These are phyloP conservation scores for Russula foetens DNA, from an alignment of 768 basidiomycete genomes.

Conservation along the genomic window DNA sequence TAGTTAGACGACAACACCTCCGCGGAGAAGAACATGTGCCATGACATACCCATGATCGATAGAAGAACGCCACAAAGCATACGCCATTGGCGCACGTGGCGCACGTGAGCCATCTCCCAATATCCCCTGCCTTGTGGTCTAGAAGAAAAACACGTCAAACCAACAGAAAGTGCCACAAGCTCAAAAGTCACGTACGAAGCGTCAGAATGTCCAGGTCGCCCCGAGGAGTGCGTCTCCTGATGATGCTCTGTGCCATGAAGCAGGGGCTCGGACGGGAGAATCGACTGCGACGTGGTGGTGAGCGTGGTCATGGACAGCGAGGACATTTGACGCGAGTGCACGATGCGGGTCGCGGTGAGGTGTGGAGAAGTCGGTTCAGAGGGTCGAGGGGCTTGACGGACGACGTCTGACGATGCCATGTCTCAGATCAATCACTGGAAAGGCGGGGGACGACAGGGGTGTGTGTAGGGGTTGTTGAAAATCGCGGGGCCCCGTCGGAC, in stretches of 20 bases:
- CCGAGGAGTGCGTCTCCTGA: conserved; percentile 31
- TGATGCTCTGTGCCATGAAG: conserved; percentile 29
- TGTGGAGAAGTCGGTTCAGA: not conserved
- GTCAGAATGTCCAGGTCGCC: conserved; percentile 39
- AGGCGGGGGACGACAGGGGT: too few relatives aligned
- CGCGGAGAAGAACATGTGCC: too few relatives aligned
- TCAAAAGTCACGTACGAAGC: conserved; percentile 24
- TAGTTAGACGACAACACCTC: not conserved
- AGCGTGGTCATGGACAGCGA: conserved; percentile 27
- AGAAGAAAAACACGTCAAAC: conserved; percentile 27
- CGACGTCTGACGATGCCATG: conserved; percentile 4
- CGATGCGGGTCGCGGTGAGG: not conserved
- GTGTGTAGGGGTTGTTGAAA: too few relatives aligned
- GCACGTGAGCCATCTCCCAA: conserved; percentile 25
- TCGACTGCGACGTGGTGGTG: conserved; percentile 24
- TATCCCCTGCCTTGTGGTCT: conserved; percentile 26
- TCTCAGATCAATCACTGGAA: too few relatives aligned
- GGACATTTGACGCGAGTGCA: conserved; percentile 24
- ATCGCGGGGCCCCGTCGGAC: too few relatives aligned
- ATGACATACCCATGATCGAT: conserved; percentile 31
- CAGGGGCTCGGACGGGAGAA: conserved; percentile 27
- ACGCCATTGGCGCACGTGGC: conserved; percentile 30
- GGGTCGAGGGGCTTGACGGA: not conserved
- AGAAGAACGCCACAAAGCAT: conserved; percentile 26
- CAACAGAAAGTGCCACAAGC: conserved; percentile 24